Conservation (phyloP, 1,284 basidiomycete species). For the Cutaneotrichosporon dermatis region DNA sequence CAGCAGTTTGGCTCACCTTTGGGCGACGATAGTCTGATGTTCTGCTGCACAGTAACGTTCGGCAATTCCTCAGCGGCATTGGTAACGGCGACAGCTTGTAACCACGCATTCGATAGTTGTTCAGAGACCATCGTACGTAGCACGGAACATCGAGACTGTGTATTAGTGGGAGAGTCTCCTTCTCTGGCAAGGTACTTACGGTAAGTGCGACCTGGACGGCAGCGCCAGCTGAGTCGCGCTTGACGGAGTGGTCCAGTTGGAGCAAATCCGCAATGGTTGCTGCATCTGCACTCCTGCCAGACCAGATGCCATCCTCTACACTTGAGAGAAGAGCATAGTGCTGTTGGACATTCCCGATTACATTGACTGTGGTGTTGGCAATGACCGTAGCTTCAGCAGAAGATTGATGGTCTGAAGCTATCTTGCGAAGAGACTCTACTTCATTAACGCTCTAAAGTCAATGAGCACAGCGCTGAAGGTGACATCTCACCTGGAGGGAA, state of each 20-base stretch:
- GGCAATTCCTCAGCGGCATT: not conserved
- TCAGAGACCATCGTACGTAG: constrained; percentile 9
- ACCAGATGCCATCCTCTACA: not conserved
- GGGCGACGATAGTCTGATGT: not conserved
- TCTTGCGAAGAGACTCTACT: not conserved
- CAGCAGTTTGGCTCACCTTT: not conserved
- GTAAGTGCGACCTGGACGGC: not conserved
- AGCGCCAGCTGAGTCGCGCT: not conserved
- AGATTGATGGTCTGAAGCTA: not conserved
- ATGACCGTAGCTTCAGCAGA: not conserved
- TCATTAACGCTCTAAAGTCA: not conserved
- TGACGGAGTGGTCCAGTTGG: not conserved
- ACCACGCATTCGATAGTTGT: constrained; percentile 23
- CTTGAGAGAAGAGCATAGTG: not conserved
- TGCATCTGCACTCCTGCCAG: not conserved
- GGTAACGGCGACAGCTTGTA: constrained; percentile 14
- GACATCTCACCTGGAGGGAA: not conserved
- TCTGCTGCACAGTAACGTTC: not conserved
- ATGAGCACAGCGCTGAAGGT: not conserved
- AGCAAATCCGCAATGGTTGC: not conserved
- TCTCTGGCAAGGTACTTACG: not conserved
- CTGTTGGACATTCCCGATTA: not conserved
- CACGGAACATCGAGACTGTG: not conserved
- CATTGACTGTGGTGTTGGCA: not conserved
- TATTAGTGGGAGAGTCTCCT: not conserved